These are phyloP conservation scores for Phytopythium delawarense DNA, from an alignment of 352 stramenopile genomes.

Conservation along the genomic window DNA sequence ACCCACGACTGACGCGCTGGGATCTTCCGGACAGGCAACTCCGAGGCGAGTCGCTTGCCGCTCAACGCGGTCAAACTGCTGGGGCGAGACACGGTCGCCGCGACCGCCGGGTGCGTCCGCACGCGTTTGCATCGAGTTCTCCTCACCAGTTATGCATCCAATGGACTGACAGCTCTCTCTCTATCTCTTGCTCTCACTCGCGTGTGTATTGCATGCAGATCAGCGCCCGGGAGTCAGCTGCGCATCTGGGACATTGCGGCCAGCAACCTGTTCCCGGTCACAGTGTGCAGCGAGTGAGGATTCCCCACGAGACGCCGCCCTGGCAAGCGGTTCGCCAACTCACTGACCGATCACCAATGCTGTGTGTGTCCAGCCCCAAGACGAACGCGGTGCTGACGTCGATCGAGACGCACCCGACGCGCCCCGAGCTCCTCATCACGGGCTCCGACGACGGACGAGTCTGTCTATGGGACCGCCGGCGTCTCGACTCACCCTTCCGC, in stretches of 20 bases:
- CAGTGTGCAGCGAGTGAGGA: conserved; percentile 48
- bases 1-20: background rate
- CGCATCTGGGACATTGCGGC: conserved; percentile 68
- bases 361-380: conserved; percentile 24
- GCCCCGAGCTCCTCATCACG: conserved; percentile 70
- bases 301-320: background rate
- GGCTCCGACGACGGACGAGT: conserved; percentile 63
- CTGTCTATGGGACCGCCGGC: conserved; percentile 72
- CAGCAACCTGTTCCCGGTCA: conserved; percentile 55
- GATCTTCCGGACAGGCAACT: conserved; percentile 28
- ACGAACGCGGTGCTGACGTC: conserved; percentile 41
- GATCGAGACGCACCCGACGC: conserved; percentile 71
- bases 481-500: conserved; percentile 58
- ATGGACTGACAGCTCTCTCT: background rate
- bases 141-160: background rate
- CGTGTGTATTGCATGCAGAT: conserved; percentile 14
- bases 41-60: conserved; percentile 43
- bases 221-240: conserved; percentile 53
- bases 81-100: conserved; percentile 56
- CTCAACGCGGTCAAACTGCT: conserved; percentile 76
- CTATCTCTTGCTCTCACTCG: background rate
- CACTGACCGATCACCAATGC: background rate
- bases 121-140: background rate
- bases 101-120: conserved; percentile 49
- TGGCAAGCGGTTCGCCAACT: background rate